Percentiles rank a stretch among this genome's conserved stretches.
These are phyloP conservation scores for Lathyrus oleraceus DNA, from an alignment of 306 rosid genomes.

Conservation along the genomic window DNA sequence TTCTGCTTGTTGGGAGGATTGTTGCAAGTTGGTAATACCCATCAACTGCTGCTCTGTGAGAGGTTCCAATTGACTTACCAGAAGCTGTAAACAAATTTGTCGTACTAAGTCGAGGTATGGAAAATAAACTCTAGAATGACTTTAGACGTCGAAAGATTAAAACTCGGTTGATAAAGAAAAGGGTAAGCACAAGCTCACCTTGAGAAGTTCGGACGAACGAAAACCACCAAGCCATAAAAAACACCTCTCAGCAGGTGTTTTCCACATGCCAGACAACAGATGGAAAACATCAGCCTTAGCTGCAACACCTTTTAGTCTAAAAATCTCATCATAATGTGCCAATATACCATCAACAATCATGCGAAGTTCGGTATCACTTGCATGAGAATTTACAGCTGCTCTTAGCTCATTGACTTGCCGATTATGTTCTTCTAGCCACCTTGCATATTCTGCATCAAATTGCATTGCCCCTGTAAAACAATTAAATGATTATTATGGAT, in stretches of 20 bases:
- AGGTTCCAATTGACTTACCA: constrained; percentile 88
- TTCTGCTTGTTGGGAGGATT: constrained; percentile 96
- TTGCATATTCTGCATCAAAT: constrained; percentile 85
- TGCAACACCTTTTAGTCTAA: constrained; percentile 76
- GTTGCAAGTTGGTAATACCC: constrained; percentile 85
- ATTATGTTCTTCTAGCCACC: constrained; percentile 95
- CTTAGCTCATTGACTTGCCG: constrained; percentile 86
- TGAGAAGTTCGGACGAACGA: constrained; percentile 91
- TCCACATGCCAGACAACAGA: constrained; percentile 98
- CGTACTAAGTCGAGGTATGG: background rate
- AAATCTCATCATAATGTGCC: constrained; percentile 88
- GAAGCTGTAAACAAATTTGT: constrained; percentile 63
- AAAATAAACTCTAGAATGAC: constrained; percentile 30
- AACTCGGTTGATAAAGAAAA: constrained; percentile 18
- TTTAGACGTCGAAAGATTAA: background rate
- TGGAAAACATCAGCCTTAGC: constrained; percentile 97
- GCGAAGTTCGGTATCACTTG: constrained; percentile 95
- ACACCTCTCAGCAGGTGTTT: constrained; percentile 97
- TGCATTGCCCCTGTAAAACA: constrained; percentile 85
- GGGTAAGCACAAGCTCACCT: constrained; percentile 53
- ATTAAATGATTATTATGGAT: constrained; percentile 30
- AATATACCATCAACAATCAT: constrained; percentile 76
- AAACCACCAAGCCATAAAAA: constrained; percentile 98
- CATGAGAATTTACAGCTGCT: constrained; percentile 95
- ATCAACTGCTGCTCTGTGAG: constrained; percentile 88